Evolutionary conservation across 2,329 filamentous ascomycete genomes (phyloP).

Genomic region (Trichoderma citrinoviride): DNA sequence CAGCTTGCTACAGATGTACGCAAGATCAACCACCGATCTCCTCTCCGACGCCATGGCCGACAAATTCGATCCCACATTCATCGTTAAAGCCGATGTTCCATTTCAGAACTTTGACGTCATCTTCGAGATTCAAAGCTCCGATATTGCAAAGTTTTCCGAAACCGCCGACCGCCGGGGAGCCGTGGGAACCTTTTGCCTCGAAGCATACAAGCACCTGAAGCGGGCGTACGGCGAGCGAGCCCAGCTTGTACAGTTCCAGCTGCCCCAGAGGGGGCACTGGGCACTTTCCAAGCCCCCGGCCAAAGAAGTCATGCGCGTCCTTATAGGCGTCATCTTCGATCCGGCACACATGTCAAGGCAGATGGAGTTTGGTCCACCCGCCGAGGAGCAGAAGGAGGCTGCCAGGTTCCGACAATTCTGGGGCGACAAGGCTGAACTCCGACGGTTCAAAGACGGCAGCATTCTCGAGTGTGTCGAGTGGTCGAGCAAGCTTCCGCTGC

Average conservation of each 20-base stretch:
- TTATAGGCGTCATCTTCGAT: slow-evolving; percentile 70
- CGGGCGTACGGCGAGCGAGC: slow-evolving; percentile 74
- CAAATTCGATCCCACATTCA: slow-evolving; percentile 84
- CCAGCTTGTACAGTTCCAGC: slow-evolving; percentile 61
- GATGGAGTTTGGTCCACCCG: slow-evolving; percentile 83
- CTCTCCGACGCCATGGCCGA: slow-evolving; percentile 71
- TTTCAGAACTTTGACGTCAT: slow-evolving; percentile 55
- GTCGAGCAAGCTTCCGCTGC: slow-evolving; percentile 60
- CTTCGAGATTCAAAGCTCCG: slow-evolving; percentile 37
- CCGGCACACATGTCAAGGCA: slow-evolving; percentile 67
- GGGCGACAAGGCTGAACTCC: slow-evolving; percentile 88
- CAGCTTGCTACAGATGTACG: slow-evolving; percentile 67
- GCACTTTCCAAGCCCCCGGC: slow-evolving; percentile 28
- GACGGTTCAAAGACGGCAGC: slow-evolving; percentile 91
- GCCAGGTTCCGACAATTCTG: slow-evolving; percentile 85
- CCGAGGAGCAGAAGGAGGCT: slow-evolving; percentile 81
- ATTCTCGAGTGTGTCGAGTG: slow-evolving; percentile 92
- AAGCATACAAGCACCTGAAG: slow-evolving; percentile 62
- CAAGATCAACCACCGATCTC: slow-evolving; percentile 69
- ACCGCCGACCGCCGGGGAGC: slow-evolving; percentile 43
- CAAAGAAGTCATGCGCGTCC: slow-evolving; percentile 41
- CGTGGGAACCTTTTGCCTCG: slow-evolving; percentile 48
- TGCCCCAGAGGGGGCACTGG: slow-evolving; percentile 36
- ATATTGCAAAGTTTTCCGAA: slow-evolving; percentile 31
- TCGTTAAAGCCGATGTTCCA: slow-evolving; percentile 56